Evolutionary conservation across 805 yeast species (phyloP), one percentile per base, ranked within the genome.

Genomic region (Ogataea corticis): DNA sequence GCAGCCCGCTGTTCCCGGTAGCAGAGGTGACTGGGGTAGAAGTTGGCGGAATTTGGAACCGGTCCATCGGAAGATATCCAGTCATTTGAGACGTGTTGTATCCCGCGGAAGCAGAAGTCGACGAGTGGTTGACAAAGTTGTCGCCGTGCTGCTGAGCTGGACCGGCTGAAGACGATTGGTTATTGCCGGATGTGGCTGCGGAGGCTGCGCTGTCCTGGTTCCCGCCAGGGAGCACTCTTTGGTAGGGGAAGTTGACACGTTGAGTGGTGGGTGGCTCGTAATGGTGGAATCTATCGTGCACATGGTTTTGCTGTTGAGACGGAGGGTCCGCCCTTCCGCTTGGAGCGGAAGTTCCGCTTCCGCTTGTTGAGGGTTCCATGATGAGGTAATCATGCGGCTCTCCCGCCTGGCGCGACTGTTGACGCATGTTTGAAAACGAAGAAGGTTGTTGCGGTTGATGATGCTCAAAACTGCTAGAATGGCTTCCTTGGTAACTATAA

Each of bases 361-460:
- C n/a, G n/a, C n/a, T n/a, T n/a, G n/a, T n/a, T 6, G 50, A 16
- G 28, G 50, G n/a, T 21, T 48, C 56, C 47, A 48, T 48, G 34
- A 45, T 23, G 38, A 51, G 34, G 33, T 51, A 51, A 18, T 51
- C 55, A 34, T 52, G 57, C 23, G 48, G 42, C 19, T 45, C 51
- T 39, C 42, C 17, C 38, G 48, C 13, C 14, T 28, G 13, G n/a
- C 31, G 31, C 14, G 31, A 13, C 16, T 43, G 51, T 30, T 47
- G 50, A 7, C 51, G 38, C 9, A 51, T 40, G 43, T 42, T 42
- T 18, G 41, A 34, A 42, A 44, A 48, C 10, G 44, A 23, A 7
- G 50, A 40, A 29, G 25, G 9, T 9, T 21, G 25, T 21, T 45
- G 54, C 12, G 49, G 53, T 34, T 48, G 51, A 18, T 41, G 48